A percentile compares a stretch with the other conserved stretches of the same genome.
phyloP scores from a whole-genome alignment of 768 basidiomycete genomes.

The Leccinum barrowsii region DNA sequence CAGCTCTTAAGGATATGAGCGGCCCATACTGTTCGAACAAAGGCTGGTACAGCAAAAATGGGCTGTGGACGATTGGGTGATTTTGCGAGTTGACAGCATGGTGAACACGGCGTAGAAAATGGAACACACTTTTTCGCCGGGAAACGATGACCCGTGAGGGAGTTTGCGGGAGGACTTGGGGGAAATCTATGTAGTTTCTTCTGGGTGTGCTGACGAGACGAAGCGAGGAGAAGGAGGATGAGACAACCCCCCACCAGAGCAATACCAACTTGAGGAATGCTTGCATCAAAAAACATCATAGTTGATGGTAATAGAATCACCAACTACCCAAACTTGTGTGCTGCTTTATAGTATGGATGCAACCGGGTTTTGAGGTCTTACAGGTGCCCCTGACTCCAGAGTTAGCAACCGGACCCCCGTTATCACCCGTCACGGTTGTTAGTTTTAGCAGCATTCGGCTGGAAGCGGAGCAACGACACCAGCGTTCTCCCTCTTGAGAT shows the following conservation, averaged over 20 bases:
- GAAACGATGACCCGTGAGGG: conserved; percentile 1
- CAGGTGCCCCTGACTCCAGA: too few species aligned
- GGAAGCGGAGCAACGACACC: too few species aligned
- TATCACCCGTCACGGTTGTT: too few species aligned
- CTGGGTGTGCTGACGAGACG: not conserved
- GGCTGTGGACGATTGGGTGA: not conserved
- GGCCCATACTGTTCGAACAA: conserved; percentile 58
- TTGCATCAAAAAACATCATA: not conserved
- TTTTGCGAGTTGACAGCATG: not conserved
- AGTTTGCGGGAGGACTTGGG: conserved; percentile 3
- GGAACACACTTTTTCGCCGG: conserved; percentile 1
- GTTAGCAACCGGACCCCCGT: too few species aligned
- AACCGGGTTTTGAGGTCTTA: too few species aligned
- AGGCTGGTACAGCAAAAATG: conserved; percentile 35
- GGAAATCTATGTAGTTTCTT: not conserved
- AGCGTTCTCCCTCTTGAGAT: conserved; percentile 50
- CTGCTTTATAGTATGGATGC: too few species aligned
- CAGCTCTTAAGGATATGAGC: conserved; percentile 49
- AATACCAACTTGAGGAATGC: not conserved
- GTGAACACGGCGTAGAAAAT: not conserved
- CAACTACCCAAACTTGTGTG: too few species aligned
- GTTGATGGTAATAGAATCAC: too few species aligned
- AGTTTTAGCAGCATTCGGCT: too few species aligned
- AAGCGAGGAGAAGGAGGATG: not conserved
- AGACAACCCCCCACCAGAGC: not conserved